Evolutionary conservation across 768 basidiomycete genomes (phyloP).

Genomic region (Calocera viscosa): DNA sequence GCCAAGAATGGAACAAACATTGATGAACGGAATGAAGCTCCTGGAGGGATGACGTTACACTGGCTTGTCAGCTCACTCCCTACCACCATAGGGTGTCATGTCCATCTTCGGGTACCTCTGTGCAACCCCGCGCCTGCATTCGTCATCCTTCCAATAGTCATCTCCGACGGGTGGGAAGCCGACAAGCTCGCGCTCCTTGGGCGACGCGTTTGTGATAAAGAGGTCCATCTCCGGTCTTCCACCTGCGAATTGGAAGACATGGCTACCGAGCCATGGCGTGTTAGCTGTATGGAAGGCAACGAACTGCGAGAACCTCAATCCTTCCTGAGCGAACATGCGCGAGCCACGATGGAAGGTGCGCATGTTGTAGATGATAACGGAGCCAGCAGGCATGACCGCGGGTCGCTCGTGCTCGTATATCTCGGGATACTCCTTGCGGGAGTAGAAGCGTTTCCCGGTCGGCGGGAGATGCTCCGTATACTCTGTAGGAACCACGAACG

Average conservation of each 20-base stretch:
- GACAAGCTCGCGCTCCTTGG: background rate
- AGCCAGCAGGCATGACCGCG: background rate
- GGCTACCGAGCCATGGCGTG: background rate
- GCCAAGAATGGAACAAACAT: background rate
- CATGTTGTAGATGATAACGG: background rate
- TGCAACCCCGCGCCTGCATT: background rate
- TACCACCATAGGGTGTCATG: background rate
- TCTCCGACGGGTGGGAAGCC: background rate
- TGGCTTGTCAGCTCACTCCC: background rate
- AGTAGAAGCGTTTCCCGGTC: background rate
- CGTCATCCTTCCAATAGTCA: slow-evolving; percentile 2
- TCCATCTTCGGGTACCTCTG: background rate
- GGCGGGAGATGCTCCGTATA: slow-evolving; percentile 9
- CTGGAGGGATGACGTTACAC: too few relatives aligned
- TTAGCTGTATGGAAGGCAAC: background rate
- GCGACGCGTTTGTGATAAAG: background rate
- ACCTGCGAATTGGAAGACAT: background rate
- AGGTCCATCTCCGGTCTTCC: background rate
- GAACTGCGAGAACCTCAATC: background rate
- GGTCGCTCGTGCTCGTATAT: slow-evolving; percentile 10
- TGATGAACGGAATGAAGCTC: background rate
- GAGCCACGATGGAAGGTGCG: background rate
- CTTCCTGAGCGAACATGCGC: background rate
- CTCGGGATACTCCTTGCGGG: slow-evolving; percentile 6
- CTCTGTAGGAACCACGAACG: background rate